Evolutionary conservation across 2,329 filamentous ascomycete species (phyloP), one percentile per base, ranked within the genome.

Genomic region (Dothistroma pini): DNA sequence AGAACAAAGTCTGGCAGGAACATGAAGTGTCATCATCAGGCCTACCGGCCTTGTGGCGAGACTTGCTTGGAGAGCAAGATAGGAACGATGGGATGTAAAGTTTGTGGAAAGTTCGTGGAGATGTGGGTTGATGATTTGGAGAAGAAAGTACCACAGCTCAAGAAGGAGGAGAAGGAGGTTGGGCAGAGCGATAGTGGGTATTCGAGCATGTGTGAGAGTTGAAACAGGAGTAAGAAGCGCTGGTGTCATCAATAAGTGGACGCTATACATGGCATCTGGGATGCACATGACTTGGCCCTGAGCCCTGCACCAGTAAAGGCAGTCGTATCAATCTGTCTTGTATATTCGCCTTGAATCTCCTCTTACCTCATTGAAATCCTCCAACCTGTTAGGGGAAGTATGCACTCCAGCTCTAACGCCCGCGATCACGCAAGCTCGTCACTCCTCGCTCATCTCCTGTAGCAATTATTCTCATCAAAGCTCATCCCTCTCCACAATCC

Each of bases 81-180:
- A 21, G 54, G 47, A 19, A 22, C 49, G 34, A 14, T 48, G 21
- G 60, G 52, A 2, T 62, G 60, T 53, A 53, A 49, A 35, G 44
- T 58, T 5, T 62, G 60, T 47, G 60, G 56, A 10, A 29, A 51
- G 38, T 56, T 62, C 29, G 11, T 56, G n/a, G 31, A 49, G 29
- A 50, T 59, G 50, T 55, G 57, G 44, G 31, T 59, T 38, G 38
- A 55, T 29, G 60, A 62, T 22, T 29, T 56, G 29, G 60, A 59
- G 60, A 34, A 34, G 50, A n/a, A n/a, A 14, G 38, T 29, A 22
- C 60, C 60, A n/a, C 14, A n/a, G 41, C n/a, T 44, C 14, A 19
- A 44, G 16, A n/a, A 19, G 16, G 8, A 44, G 41, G 14, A 19
- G 41, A n/a, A n/a, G 14, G 41, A 44, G n/a, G 41, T 44, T 19